phyloP scores from a whole-genome alignment of 805 yeast genomes.

The Lachancea cidri region DNA sequence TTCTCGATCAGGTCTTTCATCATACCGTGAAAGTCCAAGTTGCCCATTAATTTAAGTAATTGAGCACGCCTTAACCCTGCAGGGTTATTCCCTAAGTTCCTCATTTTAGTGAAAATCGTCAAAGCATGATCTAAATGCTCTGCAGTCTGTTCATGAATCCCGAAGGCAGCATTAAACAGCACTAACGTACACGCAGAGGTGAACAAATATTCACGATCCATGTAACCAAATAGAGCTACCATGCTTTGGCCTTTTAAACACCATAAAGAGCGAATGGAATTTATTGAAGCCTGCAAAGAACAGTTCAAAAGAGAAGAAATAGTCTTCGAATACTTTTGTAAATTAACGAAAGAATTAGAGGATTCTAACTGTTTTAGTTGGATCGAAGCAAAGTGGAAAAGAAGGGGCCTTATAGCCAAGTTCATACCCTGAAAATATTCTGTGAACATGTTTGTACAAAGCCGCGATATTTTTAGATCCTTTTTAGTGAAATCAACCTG shows the following conservation, averaged over 20 bases:
- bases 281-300: conserved; percentile 75
- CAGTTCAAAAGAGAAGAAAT: conserved; percentile 67
- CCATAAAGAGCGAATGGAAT: conserved; percentile 70
- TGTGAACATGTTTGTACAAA: conserved; percentile 70
- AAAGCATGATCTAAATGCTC: conserved; percentile 71
- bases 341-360: conserved; percentile 51
- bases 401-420: conserved; percentile 68
- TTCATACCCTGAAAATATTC: conserved; percentile 82
- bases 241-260: conserved; percentile 67
- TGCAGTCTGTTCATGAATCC: conserved; percentile 70
- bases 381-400: conserved; percentile 69
- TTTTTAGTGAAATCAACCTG: conserved; percentile 56
- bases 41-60: conserved; percentile 54
- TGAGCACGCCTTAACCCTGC: conserved; percentile 74
- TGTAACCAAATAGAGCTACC: conserved; percentile 83
- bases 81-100: conserved; percentile 72
- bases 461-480: conserved; percentile 52
- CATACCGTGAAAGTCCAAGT: conserved; percentile 63
- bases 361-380: conserved; percentile 49
- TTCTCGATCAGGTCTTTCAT: conserved; percentile 52
- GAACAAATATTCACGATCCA: conserved; percentile 79
- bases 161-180: conserved; percentile 72
- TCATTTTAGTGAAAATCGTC: conserved; percentile 65
- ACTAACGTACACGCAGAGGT: conserved; percentile 72
- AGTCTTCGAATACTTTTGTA: conserved; percentile 62